Base-by-base conservation (phyloP, 1,139 yeast species). In the Citeromyces hawaiiensis region DNA sequence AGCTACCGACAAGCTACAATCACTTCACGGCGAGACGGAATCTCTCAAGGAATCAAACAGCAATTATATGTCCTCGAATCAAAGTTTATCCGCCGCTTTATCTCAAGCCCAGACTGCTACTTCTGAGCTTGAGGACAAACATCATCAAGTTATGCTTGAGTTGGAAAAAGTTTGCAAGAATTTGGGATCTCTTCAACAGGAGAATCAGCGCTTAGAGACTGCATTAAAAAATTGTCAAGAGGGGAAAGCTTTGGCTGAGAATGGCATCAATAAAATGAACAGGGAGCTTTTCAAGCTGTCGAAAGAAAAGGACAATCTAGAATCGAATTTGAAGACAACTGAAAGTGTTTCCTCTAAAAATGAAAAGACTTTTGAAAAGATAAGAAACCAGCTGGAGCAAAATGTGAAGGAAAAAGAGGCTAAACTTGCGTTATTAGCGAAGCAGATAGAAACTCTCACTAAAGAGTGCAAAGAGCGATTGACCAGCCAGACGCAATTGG, bases 231-330 rank as follows among this genome's bases (percentile, higher is more conserved):
- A 51, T 2, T 46, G 66, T 1, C 66, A 64, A 14, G 57, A 59
- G 29, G 74, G 72, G 8, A 83, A 81, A 49, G 66, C 68, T 21
- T 81, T 75, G 46, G 83, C 91, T 1, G 96, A 88, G 50, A 79
- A 76, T 45, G 96, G 95, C 4, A 80, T 88, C 42, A 88, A 86
- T 54, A 86, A 86, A 49, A 85, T 88, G 95, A 82, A 81, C 43
- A 66, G 91, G 36, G 96, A 87, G 47, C 62, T 88, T 32, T 73
- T 86, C 54, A 72, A 71, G 35, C 60, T 86, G 35, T 70, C 76
- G 1, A 74, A 74, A 43, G 76, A 75, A 30, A 78, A 78, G 44
- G 72, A 68, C 2, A 70, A 70, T 1, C 50, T 68, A 2, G 81
- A 75, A 38, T 63, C 63, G 36, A 61, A 60, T 11, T 55, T 71